Base-by-base conservation (phyloP, 306 rosid species). In the Castanopsis chinensis region DNA sequence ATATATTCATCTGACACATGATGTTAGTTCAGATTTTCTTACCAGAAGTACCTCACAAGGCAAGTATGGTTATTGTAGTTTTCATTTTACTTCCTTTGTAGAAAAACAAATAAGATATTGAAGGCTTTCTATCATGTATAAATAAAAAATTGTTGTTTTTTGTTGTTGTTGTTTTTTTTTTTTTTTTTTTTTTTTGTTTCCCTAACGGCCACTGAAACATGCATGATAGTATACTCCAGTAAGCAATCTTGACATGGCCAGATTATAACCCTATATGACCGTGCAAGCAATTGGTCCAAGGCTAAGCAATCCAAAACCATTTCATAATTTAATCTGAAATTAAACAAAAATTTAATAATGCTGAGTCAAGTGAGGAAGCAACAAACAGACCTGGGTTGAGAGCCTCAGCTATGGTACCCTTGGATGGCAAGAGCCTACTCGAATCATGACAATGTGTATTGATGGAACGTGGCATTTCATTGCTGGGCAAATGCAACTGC, bases 351-450 rank as follows among this genome's bases (percentile, higher is more conserved):
- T 61, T 60, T 64, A 56, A 8, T 18, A 9, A 69, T 23, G 74
- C 74, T 69, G 19, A 72, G 77, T 35, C 61, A 20, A 33, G n/a
- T 41, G 51, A 67, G 27, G 55, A 65, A 58, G 20, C 33, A 55
- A 72, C 76, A 73, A 53, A 76, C 81, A 78, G 75, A 93, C 97
- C 93, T 89, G 86, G 60, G 78, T 83, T 73, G 49, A 78, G 77
- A 83, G 73, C 77, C 88, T 81, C 89, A 20, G 84, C 41, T 43
- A 80, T 65, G 33, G 79, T 72, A 80, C 78, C 85, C 83, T 83
- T 86, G 77, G 88, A 81, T 63, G 88, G 77, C 56, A 75, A 72
- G 71, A 82, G 78, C 67, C 79, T 80, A 83, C 77, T 18, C 7
- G 94, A 79, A 79, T 86, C 84, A 64, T 88, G 78, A 78, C 84